Percentiles rank a stretch among this genome's conserved stretches.
These are phyloP conservation scores for Monosporozyma servazzii DNA, from an alignment of 805 yeast genomes.

Conservation along the genomic window DNA sequence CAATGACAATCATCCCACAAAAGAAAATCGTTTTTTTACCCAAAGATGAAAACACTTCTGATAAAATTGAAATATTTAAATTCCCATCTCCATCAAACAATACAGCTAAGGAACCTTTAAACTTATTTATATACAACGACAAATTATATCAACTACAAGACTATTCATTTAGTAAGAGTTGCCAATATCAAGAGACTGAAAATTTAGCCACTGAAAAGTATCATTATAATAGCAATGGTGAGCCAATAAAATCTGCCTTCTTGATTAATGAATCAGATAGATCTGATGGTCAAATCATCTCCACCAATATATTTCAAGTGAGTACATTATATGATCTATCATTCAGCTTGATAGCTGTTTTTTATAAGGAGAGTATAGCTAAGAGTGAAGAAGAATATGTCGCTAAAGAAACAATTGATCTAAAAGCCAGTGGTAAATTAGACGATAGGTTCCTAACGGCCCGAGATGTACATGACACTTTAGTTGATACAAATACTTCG, in stretches of 20 bases:
- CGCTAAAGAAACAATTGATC: not conserved
- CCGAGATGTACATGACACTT: conserved; percentile 27
- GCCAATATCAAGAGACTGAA: conserved; percentile 11
- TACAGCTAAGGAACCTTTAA: conserved; percentile 11
- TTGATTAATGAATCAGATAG: conserved; percentile 15
- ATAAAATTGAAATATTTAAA: conserved; percentile 9
- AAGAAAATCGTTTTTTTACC: conserved; percentile 3
- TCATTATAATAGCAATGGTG: conserved; percentile 17
- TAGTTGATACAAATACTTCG: conserved; percentile 22
- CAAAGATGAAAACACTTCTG: not conserved
- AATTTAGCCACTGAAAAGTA: conserved; percentile 20
- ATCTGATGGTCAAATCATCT: conserved; percentile 17
- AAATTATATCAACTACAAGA: conserved; percentile 14
- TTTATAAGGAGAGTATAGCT: conserved; percentile 8
- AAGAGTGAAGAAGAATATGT: conserved; percentile 18
- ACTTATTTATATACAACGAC: conserved; percentile 9
- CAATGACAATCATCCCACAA: not conserved
- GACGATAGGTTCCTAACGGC: conserved; percentile 21
- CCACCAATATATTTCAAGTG: conserved; percentile 13
- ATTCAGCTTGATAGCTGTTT: conserved; percentile 22
- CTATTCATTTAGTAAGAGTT: conserved; percentile 22
- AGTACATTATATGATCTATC: conserved; percentile 17
- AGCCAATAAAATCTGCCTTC: conserved; percentile 22
- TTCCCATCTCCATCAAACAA: conserved; percentile 26
- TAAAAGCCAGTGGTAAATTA: not conserved